phyloP scores from a whole-genome alignment of 306 rosid species.

The Lathyrus sativus region DNA sequence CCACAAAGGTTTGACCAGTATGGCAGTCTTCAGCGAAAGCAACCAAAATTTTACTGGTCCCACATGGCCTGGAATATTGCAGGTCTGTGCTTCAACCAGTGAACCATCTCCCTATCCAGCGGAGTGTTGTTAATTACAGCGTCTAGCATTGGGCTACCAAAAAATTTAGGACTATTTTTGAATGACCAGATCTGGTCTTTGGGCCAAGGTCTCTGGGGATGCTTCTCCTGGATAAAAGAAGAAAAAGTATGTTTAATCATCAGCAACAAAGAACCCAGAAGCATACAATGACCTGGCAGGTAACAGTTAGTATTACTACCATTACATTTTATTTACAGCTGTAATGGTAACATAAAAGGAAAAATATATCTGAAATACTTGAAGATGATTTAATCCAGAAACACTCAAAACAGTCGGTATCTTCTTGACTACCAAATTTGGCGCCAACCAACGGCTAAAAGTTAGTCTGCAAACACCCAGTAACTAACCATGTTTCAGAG shows the following conservation, averaged over 20 bases:
- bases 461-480: neutral
- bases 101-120: conserved; percentile 88
- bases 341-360: neutral
- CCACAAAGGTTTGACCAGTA: conserved; percentile 47
- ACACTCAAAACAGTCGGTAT: neutral
- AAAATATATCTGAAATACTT: neutral
- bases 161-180: conserved; percentile 62
- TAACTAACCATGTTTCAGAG: neutral
- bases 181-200: conserved; percentile 95
- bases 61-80: conserved; percentile 84
- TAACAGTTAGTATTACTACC: neutral
- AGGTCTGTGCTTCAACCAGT: conserved; percentile 92
- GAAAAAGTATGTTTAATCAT: conserved; percentile 21
- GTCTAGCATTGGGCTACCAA: conserved; percentile 97
- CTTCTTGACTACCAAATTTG: conserved; percentile 7
- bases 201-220: conserved; percentile 89
- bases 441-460: neutral
- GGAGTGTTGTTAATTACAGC: conserved; percentile 58
- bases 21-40: conserved; percentile 44
- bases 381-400: neutral
- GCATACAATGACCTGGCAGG: neutral
- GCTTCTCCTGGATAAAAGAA: conserved; percentile 72
- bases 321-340: neutral
- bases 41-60: conserved; percentile 75
- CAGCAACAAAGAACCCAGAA: neutral